phyloP scores from a whole-genome alignment of 2,329 filamentous ascomycete species.

The Cadophora luteo-olivacea region DNA sequence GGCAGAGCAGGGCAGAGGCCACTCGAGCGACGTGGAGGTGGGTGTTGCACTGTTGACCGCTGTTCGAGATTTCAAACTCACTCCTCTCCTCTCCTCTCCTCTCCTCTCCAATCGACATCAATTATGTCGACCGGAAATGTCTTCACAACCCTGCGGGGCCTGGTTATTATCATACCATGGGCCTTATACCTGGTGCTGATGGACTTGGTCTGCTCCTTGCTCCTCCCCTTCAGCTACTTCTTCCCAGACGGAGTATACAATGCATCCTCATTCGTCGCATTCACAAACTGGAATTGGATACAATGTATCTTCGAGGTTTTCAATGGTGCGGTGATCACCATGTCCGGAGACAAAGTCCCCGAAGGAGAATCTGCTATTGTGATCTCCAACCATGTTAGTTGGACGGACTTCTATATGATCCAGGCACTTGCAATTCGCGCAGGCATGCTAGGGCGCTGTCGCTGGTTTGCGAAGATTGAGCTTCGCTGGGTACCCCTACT shows the following conservation, averaged over 20 bases:
- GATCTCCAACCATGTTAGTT: slow-evolving; percentile 64
- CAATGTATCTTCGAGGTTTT: slow-evolving; percentile 60
- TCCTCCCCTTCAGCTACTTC: slow-evolving; percentile 55
- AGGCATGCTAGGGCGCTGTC: slow-evolving; percentile 65
- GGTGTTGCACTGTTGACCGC: slow-evolving; percentile 13
- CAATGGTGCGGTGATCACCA: slow-evolving; percentile 60
- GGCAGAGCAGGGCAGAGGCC: neutral
- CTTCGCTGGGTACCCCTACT: slow-evolving; percentile 65
- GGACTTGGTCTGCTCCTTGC: slow-evolving; percentile 57
- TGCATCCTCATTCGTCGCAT: slow-evolving; percentile 60
- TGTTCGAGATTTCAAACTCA: slow-evolving; percentile 2
- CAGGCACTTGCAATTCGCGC: slow-evolving; percentile 60
- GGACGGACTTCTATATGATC: slow-evolving; percentile 70
- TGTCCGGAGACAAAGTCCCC: slow-evolving; percentile 59
- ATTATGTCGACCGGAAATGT: slow-evolving; percentile 32
- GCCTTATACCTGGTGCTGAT: slow-evolving; percentile 57
- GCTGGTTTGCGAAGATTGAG: slow-evolving; percentile 68
- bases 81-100: neutral
- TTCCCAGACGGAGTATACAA: slow-evolving; percentile 59
- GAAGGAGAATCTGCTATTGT: slow-evolving; percentile 64
- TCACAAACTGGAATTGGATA: slow-evolving; percentile 62
- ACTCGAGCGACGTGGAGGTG: no score
- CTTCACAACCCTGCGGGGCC: slow-evolving; percentile 51
- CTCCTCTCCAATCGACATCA: neutral
- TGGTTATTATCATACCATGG: slow-evolving; percentile 57